Conservation (phyloP, 768 basidiomycete genomes). For the Rubroboletus pulcherrimus region DNA sequence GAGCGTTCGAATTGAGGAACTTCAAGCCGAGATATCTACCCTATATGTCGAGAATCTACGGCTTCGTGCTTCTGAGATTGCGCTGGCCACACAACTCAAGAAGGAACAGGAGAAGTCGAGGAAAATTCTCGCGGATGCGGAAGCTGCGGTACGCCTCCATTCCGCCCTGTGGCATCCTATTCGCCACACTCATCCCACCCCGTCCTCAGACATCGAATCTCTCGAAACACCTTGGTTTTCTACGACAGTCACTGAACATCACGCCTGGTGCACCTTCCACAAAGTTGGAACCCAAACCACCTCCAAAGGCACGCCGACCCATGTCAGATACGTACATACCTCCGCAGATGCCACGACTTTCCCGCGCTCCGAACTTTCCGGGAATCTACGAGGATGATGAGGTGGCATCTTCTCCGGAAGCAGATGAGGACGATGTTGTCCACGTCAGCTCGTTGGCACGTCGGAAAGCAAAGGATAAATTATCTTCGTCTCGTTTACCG, state of each 20-base stretch:
- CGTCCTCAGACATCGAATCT: constrained; percentile 49
- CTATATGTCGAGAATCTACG: constrained; percentile 81
- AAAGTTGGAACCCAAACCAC: constrained; percentile 37
- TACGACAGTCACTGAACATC: constrained; percentile 62
- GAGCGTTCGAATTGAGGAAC: constrained; percentile 79
- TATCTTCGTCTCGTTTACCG: constrained; percentile 47
- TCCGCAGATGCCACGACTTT: constrained; percentile 52
- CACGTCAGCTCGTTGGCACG: constrained; percentile 37
- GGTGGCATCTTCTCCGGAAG: constrained; percentile 38
- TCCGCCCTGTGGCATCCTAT: constrained; percentile 15
- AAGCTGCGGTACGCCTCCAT: constrained; percentile 57
- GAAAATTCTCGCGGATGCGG: constrained; percentile 68
- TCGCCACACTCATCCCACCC: constrained; percentile 4
- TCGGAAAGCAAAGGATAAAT: constrained; percentile 45
- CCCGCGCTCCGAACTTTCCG: constrained; percentile 63
- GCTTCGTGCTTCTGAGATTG: constrained; percentile 76
- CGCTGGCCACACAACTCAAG: constrained; percentile 71
- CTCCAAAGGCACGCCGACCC: constrained; percentile 50
- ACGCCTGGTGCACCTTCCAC: constrained; percentile 34
- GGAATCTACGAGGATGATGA: constrained; percentile 71
- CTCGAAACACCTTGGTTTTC: constrained; percentile 59
- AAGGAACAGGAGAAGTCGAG: constrained; percentile 75
- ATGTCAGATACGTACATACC: constrained; percentile 40
- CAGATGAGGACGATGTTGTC: constrained; percentile 39
- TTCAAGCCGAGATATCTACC: constrained; percentile 78